Evolutionary conservation across 495 filamentous ascomycete species (phyloP).

Genomic region (Penicillium canariense): DNA sequence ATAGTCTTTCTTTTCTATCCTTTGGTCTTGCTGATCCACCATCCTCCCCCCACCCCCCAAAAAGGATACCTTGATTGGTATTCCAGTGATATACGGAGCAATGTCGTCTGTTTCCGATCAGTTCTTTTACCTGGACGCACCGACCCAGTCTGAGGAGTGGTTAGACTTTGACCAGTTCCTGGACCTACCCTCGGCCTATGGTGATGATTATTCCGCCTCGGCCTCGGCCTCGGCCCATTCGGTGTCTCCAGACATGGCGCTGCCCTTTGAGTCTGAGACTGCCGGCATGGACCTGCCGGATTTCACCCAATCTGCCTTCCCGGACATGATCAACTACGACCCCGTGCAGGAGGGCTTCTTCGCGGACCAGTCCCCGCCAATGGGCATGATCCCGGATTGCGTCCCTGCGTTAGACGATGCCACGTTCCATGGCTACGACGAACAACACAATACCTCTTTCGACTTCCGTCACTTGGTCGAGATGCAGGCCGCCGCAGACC

Average conservation of each 20-base stretch:
- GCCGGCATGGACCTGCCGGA: slow-evolving; percentile 22
- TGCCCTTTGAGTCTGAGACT: slow-evolving; percentile 28
- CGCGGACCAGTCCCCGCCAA: slow-evolving; percentile 19
- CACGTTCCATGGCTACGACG: slow-evolving; percentile 24
- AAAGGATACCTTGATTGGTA: slow-evolving; percentile 13
- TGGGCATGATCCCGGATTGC: slow-evolving; percentile 25
- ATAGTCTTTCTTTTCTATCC: neutral
- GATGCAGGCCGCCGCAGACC: slow-evolving; percentile 38
- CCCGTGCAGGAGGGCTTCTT: slow-evolving; percentile 20
- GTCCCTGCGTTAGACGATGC: slow-evolving; percentile 27
- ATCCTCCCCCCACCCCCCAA: neutral
- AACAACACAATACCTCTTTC: slow-evolving; percentile 19
- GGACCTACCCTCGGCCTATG: slow-evolving; percentile 32
- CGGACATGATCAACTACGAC: slow-evolving; percentile 31
- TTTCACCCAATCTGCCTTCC: slow-evolving; percentile 25
- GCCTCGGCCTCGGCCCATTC: slow-evolving; percentile 35
- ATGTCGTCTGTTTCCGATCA: slow-evolving; percentile 30
- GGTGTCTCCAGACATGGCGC: slow-evolving; percentile 35
- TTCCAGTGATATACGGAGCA: slow-evolving; percentile 2
- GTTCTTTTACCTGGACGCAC: slow-evolving; percentile 20
- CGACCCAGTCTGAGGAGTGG: slow-evolving; percentile 27
- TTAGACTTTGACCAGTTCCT: slow-evolving; percentile 41
- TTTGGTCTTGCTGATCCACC: neutral
- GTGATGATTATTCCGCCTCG: slow-evolving; percentile 34
- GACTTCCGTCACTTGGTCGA: slow-evolving; percentile 41